Evolutionary conservation across 2,329 filamentous ascomycete genomes (phyloP), one percentile per base, ranked within the genome.

Genomic region (Microdochium trichocladiopsis): DNA sequence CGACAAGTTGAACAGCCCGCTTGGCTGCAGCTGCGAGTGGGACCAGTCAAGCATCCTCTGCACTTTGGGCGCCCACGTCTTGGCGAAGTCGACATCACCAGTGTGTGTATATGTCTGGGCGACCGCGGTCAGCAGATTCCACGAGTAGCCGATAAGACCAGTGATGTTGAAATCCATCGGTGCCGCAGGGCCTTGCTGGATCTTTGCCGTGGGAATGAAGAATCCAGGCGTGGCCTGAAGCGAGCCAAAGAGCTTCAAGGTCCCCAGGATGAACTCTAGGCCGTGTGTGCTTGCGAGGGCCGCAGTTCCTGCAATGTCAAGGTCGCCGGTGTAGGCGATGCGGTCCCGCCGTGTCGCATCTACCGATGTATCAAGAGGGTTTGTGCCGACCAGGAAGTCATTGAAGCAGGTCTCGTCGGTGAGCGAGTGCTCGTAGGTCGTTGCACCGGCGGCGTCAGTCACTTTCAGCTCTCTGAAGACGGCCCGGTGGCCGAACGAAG

Each of bases 301-400:
- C 6, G 61, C 55, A 14, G 43, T 57, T 8, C 59, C 50, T 1
- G 63, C 58, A 48, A 67, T 54, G 47, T 68, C 65, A 16, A 68
- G 57, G 51, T 68, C 65, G 11, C 65, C 65, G 1, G 61, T 53
- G 49, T 67, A 67, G 2, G 65, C 60, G 50, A 67, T 66, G 16
- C 65, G 59, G 54, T 68, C 66, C 4, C 66, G 60, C 4, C 65
- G 60, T 2, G 68, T 68, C 24, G 67, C 68, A 54, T 70, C 68
- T 2, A 70, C 67, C 14, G 63, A 61, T 24, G 60, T 63, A 11
- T 60, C 55, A 2, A 56, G 47, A 2, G 66, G 66, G 51, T 70
- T 71, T 11, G 61, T 58, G 6, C 67, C 67, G 47, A 69, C 60
- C 6, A 69, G 56, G 49, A 70, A 71, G 52, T 70, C 65, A 4